Percentiles rank a stretch among this genome's conserved stretches.
phyloP scores from a whole-genome alignment of 2,329 filamentous ascomycete genomes.

The Microsporum audouinii region DNA sequence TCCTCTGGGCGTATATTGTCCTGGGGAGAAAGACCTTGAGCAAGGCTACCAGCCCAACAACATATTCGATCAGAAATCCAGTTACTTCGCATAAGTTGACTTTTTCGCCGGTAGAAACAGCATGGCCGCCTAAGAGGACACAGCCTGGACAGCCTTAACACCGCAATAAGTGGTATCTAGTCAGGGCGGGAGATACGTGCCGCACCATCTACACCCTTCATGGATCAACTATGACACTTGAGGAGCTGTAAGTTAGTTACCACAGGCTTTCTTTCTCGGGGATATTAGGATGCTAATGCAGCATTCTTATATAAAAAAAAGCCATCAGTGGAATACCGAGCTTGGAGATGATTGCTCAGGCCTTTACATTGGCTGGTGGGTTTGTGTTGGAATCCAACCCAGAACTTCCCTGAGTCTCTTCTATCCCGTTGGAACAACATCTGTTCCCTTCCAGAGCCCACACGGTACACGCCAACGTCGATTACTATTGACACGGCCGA shows the following conservation, averaged over 20 bases:
- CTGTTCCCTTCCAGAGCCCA: neutral
- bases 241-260: constrained; percentile 7
- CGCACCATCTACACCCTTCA: neutral
- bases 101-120: constrained; percentile 2
- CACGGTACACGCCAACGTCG: neutral
- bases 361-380: constrained; percentile 14
- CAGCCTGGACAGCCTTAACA: constrained; percentile 9
- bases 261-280: neutral
- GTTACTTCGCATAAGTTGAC: neutral
- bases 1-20: neutral
- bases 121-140: constrained; percentile 8
- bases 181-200: constrained; percentile 5
- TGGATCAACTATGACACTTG: constrained; percentile 4
- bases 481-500: neutral
- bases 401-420: neutral
- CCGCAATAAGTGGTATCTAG: constrained; percentile 9
- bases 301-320: neutral
- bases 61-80: neutral
- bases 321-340: constrained; percentile 9
- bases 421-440: neutral
- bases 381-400: constrained; percentile 6
- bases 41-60: neutral
- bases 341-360: constrained; percentile 13
- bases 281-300: neutral
- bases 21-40: neutral